Conservation (phyloP, 139 green algal species). For the Tetradesmus lagerheimii region DNA sequence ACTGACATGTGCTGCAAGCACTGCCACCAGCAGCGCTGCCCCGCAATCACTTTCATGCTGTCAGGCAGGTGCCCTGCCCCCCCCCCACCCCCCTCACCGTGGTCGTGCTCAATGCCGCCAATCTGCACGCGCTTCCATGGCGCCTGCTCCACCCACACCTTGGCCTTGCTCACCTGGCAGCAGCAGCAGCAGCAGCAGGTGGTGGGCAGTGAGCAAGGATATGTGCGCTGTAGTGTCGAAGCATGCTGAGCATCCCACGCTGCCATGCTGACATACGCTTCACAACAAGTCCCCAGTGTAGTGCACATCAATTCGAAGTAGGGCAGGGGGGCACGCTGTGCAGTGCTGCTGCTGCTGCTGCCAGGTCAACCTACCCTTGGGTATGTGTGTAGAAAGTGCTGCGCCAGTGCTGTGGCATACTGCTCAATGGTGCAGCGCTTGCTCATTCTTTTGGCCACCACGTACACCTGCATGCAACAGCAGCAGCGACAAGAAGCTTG, state of each 20-base stretch:
- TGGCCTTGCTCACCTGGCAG: conserved; percentile 84
- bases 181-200: background rate
- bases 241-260: background rate
- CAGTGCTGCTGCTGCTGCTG: background rate
- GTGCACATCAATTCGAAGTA: no score
- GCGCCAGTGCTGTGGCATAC: conserved; percentile 87
- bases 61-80: background rate
- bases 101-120: conserved; percentile 76
- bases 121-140: conserved; percentile 84
- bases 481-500: background rate
- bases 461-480: conserved; percentile 77
- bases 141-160: conserved; percentile 88
- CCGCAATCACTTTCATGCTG: no score
- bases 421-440: conserved; percentile 83
- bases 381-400: conserved; percentile 92
- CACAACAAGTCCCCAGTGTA: no score
- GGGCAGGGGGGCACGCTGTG: background rate
- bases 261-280: no score
- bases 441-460: conserved; percentile 82
- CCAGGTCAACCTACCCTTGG: conserved; percentile 51
- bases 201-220: background rate
- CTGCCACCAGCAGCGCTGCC: background rate
- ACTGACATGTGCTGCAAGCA: background rate
- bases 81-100: conserved; percentile 68
- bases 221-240: background rate